These are phyloP conservation scores for Aspergillus fumigatus DNA, from an alignment of 2,329 filamentous ascomycete genomes.

Conservation along the genomic window DNA sequence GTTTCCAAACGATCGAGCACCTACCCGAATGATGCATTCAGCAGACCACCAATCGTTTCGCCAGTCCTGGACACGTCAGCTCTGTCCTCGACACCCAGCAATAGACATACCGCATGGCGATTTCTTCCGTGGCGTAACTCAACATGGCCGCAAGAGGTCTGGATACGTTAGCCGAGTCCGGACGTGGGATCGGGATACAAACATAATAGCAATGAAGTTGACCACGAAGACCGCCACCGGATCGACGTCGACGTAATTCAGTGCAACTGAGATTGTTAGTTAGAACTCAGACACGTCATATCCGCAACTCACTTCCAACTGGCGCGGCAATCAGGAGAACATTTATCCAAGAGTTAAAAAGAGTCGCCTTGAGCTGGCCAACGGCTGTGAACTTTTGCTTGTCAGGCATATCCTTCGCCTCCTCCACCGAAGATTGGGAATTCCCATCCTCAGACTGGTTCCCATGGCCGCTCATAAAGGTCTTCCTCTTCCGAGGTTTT, in stretches of 20 bases:
- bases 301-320: constrained; percentile 52
- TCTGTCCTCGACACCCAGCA: not conserved
- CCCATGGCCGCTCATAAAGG: constrained; percentile 17
- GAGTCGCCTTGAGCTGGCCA: constrained; percentile 55
- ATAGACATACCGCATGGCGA: constrained; percentile 55
- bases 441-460: constrained; percentile 8
- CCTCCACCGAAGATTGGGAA: constrained; percentile 6
- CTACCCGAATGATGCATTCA: constrained; percentile 81
- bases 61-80: constrained; percentile 50
- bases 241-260: constrained; percentile 61
- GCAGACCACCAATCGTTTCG: constrained; percentile 79
- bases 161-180: not conserved
- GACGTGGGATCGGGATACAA: constrained; percentile 2
- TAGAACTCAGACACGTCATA: not conserved
- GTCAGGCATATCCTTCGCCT: constrained; percentile 12
- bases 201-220: constrained; percentile 89
- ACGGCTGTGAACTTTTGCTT: constrained; percentile 35
- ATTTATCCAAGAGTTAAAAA: constrained; percentile 85
- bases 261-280: constrained; percentile 46
- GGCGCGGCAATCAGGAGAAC: constrained; percentile 73
- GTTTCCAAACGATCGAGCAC: not conserved
- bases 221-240: constrained; percentile 70
- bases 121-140: constrained; percentile 84
- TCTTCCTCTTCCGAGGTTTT: constrained; percentile 25
- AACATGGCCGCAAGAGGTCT: constrained; percentile 77